phyloP scores from a whole-genome alignment of 352 stramenopile species.

The Phytophthora macrochlamydospora region DNA sequence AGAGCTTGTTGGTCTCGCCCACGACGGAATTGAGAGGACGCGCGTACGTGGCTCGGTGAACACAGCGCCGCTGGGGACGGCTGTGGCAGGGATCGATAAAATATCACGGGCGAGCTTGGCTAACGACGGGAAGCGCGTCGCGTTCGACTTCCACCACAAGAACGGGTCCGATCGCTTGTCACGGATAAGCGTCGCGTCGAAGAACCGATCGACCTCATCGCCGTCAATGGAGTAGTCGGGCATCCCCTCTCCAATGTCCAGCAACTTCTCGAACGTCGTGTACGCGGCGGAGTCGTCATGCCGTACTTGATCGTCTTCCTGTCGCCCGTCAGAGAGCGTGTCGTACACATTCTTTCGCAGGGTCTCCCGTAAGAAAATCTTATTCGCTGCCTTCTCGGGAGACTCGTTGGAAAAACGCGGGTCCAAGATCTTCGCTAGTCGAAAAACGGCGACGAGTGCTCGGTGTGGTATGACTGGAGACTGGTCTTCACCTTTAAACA shows the following conservation, averaged over 20 bases:
- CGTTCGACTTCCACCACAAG: conserved; percentile 86
- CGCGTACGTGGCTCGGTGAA: conserved; percentile 75
- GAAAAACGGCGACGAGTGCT: conserved; percentile 74
- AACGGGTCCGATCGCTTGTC: conserved; percentile 84
- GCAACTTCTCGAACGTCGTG: conserved; percentile 80
- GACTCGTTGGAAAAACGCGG: conserved; percentile 84
- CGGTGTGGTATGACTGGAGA: conserved; percentile 70
- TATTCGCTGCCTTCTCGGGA: conserved; percentile 75
- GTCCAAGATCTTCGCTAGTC: conserved; percentile 77
- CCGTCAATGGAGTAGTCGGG: conserved; percentile 79
- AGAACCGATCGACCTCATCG: conserved; percentile 84
- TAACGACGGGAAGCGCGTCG: conserved; percentile 72
- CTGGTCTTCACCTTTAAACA: conserved; percentile 79
- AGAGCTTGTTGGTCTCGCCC: conserved; percentile 73
- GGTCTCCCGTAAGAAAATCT: conserved; percentile 78
- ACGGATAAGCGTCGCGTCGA: conserved; percentile 78
- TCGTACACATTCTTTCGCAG: conserved; percentile 78
- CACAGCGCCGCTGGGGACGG: conserved; percentile 67
- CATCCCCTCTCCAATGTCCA: conserved; percentile 84
- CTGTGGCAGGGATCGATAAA: conserved; percentile 73
- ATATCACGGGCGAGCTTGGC: conserved; percentile 80
- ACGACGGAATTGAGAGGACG: conserved; percentile 60
- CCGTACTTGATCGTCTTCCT: conserved; percentile 58
- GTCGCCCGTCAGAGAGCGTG: conserved; percentile 51
- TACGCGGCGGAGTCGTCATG: conserved; percentile 74